Percentiles rank a stretch among this genome's conserved stretches.
Conservation (phyloP, 169 alveolate species). For the Plasmodium adleri region DNA sequence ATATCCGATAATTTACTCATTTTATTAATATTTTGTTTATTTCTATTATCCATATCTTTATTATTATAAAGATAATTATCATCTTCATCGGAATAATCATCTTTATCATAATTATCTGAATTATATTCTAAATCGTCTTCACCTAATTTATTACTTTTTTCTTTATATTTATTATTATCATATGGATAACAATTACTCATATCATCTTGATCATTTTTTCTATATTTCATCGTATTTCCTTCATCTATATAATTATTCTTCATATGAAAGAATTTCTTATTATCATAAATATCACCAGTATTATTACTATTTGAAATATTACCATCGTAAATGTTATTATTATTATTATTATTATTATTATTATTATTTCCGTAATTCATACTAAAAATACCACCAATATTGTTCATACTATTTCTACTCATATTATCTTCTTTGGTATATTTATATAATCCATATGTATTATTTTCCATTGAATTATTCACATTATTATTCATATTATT, state of each 20-base stretch:
- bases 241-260: slow-evolving; percentile 2
- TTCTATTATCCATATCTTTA: slow-evolving; percentile 10
- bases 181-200: not conserved
- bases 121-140: slow-evolving; percentile 8
- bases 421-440: slow-evolving; percentile 4
- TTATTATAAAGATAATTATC: not conserved
- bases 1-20: not conserved
- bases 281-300: not conserved
- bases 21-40: not conserved
- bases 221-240: slow-evolving; percentile 7
- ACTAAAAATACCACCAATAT: not conserved
- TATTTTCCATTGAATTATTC: too few relatives aligned
- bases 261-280: not conserved
- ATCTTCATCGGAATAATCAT: slow-evolving; percentile 1
- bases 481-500: too few relatives aligned
- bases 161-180: not conserved
- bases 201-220: slow-evolving; percentile 1
- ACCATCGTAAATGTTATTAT: not conserved
- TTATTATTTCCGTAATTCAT: not conserved
- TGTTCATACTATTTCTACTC: not conserved
- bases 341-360: not conserved
- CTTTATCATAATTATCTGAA: not conserved
- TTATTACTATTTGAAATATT: not conserved
- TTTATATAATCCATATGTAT: not conserved
- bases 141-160: not conserved